Base-by-base conservation (phyloP, 371 early-diverging fungal species). In the Gilbertella persicaria region DNA sequence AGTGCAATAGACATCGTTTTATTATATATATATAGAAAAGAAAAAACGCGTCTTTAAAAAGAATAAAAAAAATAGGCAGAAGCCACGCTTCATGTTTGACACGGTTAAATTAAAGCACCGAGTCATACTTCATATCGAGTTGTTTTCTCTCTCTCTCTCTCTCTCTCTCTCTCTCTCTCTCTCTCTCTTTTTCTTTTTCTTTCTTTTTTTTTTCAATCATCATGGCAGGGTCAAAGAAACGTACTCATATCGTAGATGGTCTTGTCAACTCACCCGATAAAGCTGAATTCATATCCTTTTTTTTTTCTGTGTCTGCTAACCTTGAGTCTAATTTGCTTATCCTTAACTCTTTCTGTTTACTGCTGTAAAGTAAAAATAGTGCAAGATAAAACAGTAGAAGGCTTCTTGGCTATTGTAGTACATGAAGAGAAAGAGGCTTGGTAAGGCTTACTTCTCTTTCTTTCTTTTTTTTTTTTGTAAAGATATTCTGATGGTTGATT, bases 1-100 rank as follows among this genome's bases (percentile, higher is more conserved):
- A 85, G 69, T 25, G 80, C 73, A 26, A 79, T 53, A 44, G 79
- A 52, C 75, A 77, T 73, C 53, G 50, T 57, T 26, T 30, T n/a
- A 21, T 9, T 10, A 24, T 24, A 16, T 14, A 10, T 38, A n/a
- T n/a, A n/a, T n/a, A n/a, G n/a, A n/a, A n/a, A n/a, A n/a, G n/a
- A 37, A 39, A 43, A 26, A 36, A 50, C 45, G 45, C 53, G 55
- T 55, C 35, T 42, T 14, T n/a, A 35, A 33, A 55, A 39, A 29
- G 36, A 42, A 23, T 12, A 13, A 35, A 25, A 39, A 21, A 44
- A 36, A 44, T 36, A 35, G 45, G 39, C 45, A 44, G 37, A 26
- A 26, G 25, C 24, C 6, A 28, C 29, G 26, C 20, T 38, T 26
- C 4, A 1, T 5, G 9, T 28, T 28, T 28, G 28, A 28, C 28